Evolutionary conservation across 2,329 filamentous ascomycete genomes (phyloP).

Genomic region (Pseudomassariella vexata): DNA sequence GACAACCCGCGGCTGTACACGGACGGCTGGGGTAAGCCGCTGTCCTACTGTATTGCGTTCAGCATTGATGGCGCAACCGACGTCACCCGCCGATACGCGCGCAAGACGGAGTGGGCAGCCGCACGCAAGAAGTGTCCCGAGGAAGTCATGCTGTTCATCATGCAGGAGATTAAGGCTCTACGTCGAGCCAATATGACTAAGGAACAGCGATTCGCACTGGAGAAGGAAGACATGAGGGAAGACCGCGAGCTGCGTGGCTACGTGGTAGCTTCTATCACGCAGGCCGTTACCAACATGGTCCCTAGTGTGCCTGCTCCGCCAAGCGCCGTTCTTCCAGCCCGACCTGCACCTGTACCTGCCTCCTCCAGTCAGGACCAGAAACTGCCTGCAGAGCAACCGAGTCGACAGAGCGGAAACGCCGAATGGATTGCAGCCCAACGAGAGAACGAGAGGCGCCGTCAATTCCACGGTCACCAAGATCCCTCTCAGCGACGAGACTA

Average conservation of each 20-base stretch:
- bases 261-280: slow-evolving; percentile 67
- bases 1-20: slow-evolving; percentile 89
- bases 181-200: slow-evolving; percentile 81
- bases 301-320: slow-evolving; percentile 27
- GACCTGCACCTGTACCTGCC: slow-evolving; percentile 11
- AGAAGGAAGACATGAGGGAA: slow-evolving; percentile 74
- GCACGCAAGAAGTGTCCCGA: slow-evolving; percentile 78
- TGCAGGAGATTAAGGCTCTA: slow-evolving; percentile 83
- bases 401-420: slow-evolving; percentile 41
- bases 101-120: slow-evolving; percentile 36
- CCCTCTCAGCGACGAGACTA: slow-evolving; percentile 32
- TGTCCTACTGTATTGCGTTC: slow-evolving; percentile 96
- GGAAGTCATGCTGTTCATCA: slow-evolving; percentile 83
- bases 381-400: slow-evolving; percentile 54
- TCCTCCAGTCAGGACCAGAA: slow-evolving; percentile 50
- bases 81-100: slow-evolving; percentile 20
- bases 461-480: slow-evolving; percentile 37
- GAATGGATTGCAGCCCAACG: slow-evolving; percentile 45
- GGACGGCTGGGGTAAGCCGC: slow-evolving; percentile 93
- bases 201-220: slow-evolving; percentile 73
- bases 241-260: slow-evolving; percentile 70
- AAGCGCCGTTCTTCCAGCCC: slow-evolving; percentile 13
- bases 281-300: slow-evolving; percentile 64
- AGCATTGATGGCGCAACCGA: slow-evolving; percentile 77
- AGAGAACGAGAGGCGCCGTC: slow-evolving; percentile 33